phyloP scores from a whole-genome alignment of 2,329 filamentous ascomycete genomes.

The Penicillium hesseltinei region DNA sequence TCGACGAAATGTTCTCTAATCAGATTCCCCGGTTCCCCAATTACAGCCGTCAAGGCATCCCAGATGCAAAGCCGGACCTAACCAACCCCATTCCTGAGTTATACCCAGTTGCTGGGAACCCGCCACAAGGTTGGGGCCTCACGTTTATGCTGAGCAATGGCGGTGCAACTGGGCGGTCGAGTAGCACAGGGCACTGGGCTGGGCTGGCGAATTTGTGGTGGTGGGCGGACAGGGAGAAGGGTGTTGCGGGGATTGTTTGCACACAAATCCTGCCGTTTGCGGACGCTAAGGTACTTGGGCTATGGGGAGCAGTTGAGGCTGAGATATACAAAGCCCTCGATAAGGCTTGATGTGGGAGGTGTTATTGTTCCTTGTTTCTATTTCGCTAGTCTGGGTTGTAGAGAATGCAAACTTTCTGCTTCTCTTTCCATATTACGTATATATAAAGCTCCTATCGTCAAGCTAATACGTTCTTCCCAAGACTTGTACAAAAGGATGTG shows the following conservation, averaged over 20 bases:
- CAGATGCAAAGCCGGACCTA: slow-evolving; percentile 50
- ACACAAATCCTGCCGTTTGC: slow-evolving; percentile 54
- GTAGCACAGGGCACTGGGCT: slow-evolving; percentile 56
- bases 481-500: neutral
- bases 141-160: slow-evolving; percentile 55
- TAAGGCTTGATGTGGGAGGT: neutral
- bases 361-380: neutral
- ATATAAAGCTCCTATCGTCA: neutral
- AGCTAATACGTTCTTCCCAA: neutral
- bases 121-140: slow-evolving; percentile 65
- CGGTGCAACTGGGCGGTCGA: slow-evolving; percentile 53
- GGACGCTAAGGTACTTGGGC: slow-evolving; percentile 41
- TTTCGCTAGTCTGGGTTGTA: neutral
- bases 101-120: slow-evolving; percentile 43
- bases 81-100: slow-evolving; percentile 52
- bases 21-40: slow-evolving; percentile 58
- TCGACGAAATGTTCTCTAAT: slow-evolving; percentile 65
- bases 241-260: slow-evolving; percentile 54
- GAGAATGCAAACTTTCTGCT: neutral
- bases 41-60: slow-evolving; percentile 48
- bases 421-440: neutral
- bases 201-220: slow-evolving; percentile 61
- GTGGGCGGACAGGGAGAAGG: slow-evolving; percentile 62
- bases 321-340: slow-evolving; percentile 8
- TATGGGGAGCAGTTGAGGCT: slow-evolving; percentile 37